These are phyloP conservation scores for Sanghuangporus baumii DNA, from an alignment of 1,284 basidiomycete genomes.

Conservation along the genomic window DNA sequence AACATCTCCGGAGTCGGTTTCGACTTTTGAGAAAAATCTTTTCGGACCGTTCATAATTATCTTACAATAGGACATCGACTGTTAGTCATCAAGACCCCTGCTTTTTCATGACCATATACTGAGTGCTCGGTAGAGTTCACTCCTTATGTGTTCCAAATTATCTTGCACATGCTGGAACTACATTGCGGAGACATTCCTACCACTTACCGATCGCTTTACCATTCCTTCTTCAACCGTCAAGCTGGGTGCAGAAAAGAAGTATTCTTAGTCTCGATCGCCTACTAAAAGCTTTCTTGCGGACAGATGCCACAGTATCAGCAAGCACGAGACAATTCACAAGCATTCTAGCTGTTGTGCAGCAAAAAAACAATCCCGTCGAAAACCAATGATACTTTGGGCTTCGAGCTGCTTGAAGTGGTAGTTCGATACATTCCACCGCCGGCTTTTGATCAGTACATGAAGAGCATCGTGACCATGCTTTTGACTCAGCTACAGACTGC, in stretches of 20 bases:
- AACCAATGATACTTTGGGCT: conserved; percentile 86
- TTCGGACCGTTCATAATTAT: conserved; percentile 88
- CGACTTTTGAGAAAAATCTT: conserved; percentile 76
- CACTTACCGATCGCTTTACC: conserved; percentile 80
- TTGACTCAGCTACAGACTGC: conserved; percentile 85
- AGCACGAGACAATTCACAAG: conserved; percentile 69
- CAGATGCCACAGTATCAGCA: conserved; percentile 70
- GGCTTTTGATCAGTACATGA: conserved; percentile 72
- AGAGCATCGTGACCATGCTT: conserved; percentile 73
- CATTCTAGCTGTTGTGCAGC: conserved; percentile 88
- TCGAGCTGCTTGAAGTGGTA: conserved; percentile 82
- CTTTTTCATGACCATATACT: background rate
- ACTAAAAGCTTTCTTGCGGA: conserved; percentile 77
- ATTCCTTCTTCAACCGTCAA: conserved; percentile 79
- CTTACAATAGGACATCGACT: conserved; percentile 87
- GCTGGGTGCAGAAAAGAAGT: conserved; percentile 94
- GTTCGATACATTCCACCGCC: conserved; percentile 65
- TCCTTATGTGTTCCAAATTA: conserved; percentile 95
- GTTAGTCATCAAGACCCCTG: conserved; percentile 38
- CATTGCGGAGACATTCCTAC: conserved; percentile 66
- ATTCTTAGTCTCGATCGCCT: conserved; percentile 91
- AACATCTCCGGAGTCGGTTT: conserved; percentile 59
- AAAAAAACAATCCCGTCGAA: conserved; percentile 83
- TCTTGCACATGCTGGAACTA: conserved; percentile 92
- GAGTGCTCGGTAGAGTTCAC: conserved; percentile 71